Base-by-base conservation (phyloP, 768 basidiomycete genomes). In the Cantharellus anzutake region DNA sequence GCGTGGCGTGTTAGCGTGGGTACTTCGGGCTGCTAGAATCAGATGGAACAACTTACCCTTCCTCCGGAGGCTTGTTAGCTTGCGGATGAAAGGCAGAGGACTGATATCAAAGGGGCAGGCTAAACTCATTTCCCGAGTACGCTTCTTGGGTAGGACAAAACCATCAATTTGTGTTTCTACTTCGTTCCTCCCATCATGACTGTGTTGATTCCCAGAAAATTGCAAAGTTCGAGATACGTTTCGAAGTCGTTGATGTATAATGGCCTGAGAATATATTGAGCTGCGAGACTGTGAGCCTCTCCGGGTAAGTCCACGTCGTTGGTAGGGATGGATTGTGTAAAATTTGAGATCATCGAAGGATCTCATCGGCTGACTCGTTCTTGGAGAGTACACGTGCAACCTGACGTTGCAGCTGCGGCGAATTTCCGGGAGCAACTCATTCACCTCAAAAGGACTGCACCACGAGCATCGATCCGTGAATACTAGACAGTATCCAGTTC, bases 401-500 rank as follows among this genome's bases (percentile, higher is more conserved):
- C 37, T 51, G 5, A 57, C 16, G 5, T 58, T 5, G n/a, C 14
- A 5, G 53, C 48, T 59, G 20, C 16, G 55, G n/a, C 51, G 58
- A 57, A 59, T 59, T 7, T 59, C 48, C 29, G 58, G 58, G 40
- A 59, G 58, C 7, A 59, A 39, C 16, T 59, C 56, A 39, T 59
- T 59, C 7, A 59, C 48, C 37, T 59, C 58, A 37, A 34, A 59
- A 4, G 52, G 58, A 52, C 58, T 59, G 14, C 5, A 59, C 16
- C 7, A 59, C 58, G 56, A 59, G 7, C 5, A 16, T 14, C n/a
- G n/a, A n/a, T 5, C 34, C 4, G 7, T 48, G 44, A 5, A 55
- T 7, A 37, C 38, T 55, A 57, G 57, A 59, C 29, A 59, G 4
- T 16, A 59, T 57, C 58, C 58, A 59, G 35, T 59, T 59, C n/a